Evolutionary conservation across 2,329 filamentous ascomycete species (phyloP), one percentile per base, ranked within the genome.

Genomic region (Talaromyces pinophilus): DNA sequence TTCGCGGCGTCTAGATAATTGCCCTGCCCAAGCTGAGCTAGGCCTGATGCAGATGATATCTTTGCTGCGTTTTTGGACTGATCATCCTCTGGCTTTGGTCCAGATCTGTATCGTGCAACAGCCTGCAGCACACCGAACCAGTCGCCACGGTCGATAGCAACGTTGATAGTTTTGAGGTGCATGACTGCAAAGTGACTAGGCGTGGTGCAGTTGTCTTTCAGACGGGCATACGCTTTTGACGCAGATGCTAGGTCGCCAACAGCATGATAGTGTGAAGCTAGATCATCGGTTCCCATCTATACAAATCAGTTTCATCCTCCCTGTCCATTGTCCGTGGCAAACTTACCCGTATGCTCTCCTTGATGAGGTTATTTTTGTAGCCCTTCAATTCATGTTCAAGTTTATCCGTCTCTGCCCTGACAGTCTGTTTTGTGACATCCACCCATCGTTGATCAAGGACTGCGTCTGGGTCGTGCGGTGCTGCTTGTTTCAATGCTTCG

Each of bases 341-440:
- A 74, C 85, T 65, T 83, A 96, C 93, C 71, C 93, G 82, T 73
- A 98, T 97, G 81, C 93, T 97, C 81, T 99, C 95, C 77, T 97
- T 97, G 72, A 99, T 93, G 52, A 98, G 81, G 73, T 98, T 99
- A 76, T 97, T 97, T 80, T 95, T 97, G 79, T 98, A 98, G 1
- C 90, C 90, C 77, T 93, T 93, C 22, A 99, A 83, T 78, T 98
- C 92, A 17, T 86, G 82, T 75, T 97, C 92, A 64, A 98, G 83
- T n/a, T 90, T 87, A 64, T 87, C 83, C 0, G 89, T 89, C 77
- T 96, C 90, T 1, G 82, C 80, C 71, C 87, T 86, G 72, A 93
- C 92, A 62, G 85, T 81, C 69, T 86, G 87, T 25, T 88, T 86
- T 44, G 86, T 90, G 66, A 81, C 83, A 7, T 90, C 85, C n/a